Percentiles rank a stretch among this genome's conserved stretches.
These are phyloP conservation scores for Coniella lustricola DNA, from an alignment of 2,329 filamentous ascomycete species.

Conservation along the genomic window DNA sequence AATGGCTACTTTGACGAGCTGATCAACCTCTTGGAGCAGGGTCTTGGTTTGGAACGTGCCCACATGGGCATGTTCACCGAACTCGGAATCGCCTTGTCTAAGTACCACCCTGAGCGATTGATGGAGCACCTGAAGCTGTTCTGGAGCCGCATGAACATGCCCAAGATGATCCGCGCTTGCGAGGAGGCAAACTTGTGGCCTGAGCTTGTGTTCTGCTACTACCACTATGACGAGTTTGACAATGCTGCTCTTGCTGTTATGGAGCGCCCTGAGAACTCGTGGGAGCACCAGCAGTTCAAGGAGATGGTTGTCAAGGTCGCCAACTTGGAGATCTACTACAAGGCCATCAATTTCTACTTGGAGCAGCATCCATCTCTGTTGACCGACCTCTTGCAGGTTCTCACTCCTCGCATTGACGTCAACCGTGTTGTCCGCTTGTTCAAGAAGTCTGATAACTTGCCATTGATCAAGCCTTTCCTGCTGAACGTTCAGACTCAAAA, in stretches of 20 bases:
- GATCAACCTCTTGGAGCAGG: conserved; percentile 87
- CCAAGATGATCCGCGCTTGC: conserved; percentile 88
- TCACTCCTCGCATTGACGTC: conserved; percentile 92
- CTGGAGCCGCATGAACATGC: conserved; percentile 96
- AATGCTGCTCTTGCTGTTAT: conserved; percentile 97
- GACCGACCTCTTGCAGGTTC: conserved; percentile 86
- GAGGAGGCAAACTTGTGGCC: conserved; percentile 97
- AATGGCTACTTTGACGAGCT: conserved; percentile 99
- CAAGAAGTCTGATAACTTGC: conserved; percentile 95
- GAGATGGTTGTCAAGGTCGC: conserved; percentile 96
- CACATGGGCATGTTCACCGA: conserved; percentile 98
- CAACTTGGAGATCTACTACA: conserved; percentile 98
- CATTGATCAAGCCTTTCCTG: conserved; percentile 97
- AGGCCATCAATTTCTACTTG: conserved; percentile 91
- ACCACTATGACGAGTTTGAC: conserved; percentile 97
- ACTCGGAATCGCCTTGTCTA: conserved; percentile 83
- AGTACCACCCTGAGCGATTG: conserved; percentile 88
- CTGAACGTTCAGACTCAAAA: conserved; percentile 95
- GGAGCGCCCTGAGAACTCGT: conserved; percentile 93
- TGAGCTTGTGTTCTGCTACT: conserved; percentile 95
- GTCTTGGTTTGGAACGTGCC: conserved; percentile 81
- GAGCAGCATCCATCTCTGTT: conserved; percentile 93
- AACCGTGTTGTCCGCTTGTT: conserved; percentile 99
- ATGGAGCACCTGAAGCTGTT: conserved; percentile 99
- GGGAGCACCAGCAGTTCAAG: conserved; percentile 99